Base-by-base conservation (phyloP, 441 rosid genomes). In the Bocquillonia castaneifolia region DNA sequence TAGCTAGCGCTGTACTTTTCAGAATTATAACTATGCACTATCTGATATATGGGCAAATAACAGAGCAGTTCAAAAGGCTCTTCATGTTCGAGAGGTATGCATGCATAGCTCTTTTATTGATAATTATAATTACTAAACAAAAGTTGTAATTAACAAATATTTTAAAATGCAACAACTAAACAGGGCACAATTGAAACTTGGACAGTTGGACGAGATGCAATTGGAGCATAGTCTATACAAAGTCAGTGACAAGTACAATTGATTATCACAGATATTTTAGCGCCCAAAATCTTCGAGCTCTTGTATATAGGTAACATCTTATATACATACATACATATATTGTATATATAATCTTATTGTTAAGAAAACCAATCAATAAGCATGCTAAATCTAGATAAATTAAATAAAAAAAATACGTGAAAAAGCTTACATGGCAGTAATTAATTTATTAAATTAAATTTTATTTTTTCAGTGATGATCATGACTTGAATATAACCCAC, bases 171-270 rank as follows among this genome's bases (percentile, higher is more conserved):
- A 10, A 39, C 12, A 14, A 39, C 3, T 12, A 5, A 18, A 40
- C 71, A 79, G 72, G 73, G 75, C 60, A 84, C 76, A 26, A 56
- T 69, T 12, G 69, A 74, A 52, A 45, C 63, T n/a, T n/a, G n/a
- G n/a, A n/a, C n/a, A n/a, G n/a, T 54, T 88, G 94, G 94, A 59
- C 34, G 3, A 78, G 88, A 42, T 86, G 91, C 78, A 75, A 64
- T 31, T 17, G 31, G 0, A 20, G 0, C 40, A 34, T 88, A 71
- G 72, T 76, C 22, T 88, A 86, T 34, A 70, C 74, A 5, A 0
- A 0, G 5, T 76, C 79, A 0, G 67, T 86, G 26, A 0, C 3
- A 20, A 73, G 69, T 66, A 61, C 79, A 39, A 8, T 79, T 39
- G 74, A 54, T 1, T 77, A 77, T 62, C 88, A 82, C 59, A 75